Base-by-base conservation (phyloP, 306 rosid species). In the Prunus armeniaca region DNA sequence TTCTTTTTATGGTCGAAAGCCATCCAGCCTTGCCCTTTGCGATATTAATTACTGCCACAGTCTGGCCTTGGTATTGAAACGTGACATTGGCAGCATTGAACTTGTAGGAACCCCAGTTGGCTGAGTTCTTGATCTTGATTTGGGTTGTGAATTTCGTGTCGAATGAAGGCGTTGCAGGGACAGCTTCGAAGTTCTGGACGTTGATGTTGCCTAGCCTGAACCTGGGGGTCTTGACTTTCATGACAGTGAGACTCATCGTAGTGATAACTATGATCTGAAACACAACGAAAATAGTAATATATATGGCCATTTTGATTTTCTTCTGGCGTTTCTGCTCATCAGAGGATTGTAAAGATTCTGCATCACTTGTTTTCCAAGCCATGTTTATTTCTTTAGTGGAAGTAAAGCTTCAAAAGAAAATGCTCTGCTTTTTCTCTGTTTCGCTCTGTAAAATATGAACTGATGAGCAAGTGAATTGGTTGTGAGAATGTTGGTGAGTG, bases 61-160 rank as follows among this genome's bases (percentile, higher is more conserved):
- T 1, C 0, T 9, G 3, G 1, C 54, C 67, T 43, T 43, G 67
- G 76, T 57, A 24, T 55, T 9, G 4, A 46, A 72, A 72, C 0
- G 76, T 72, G 30, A 57, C 67, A 2, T 12, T 5, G 3, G 45
- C 22, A 11, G 19, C 14, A 34, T 71, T 65, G 14, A 32, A 71
- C 51, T 71, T 71, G 51, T 71, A 71, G 20, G 52, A 55, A 43
- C 76, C 76, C 67, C 67, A 72, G 43, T 57, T 72, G n/a, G 67
- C 43, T 38, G 43, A 38, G 67, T 57, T 72, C 67, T 72, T 72
- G 6, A 72, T 38, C 24, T 18, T 58, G 4, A 72, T 58, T 20
- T 72, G 57, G 17, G 76, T 24, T 64, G 28, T 72, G 45, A 72
- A 72, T n/a, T 46, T 58, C 17, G 27, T 0, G 45, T 0, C 22